phyloP scores from a whole-genome alignment of 495 filamentous ascomycete species.

The Hapsidospora chrysogenum region DNA sequence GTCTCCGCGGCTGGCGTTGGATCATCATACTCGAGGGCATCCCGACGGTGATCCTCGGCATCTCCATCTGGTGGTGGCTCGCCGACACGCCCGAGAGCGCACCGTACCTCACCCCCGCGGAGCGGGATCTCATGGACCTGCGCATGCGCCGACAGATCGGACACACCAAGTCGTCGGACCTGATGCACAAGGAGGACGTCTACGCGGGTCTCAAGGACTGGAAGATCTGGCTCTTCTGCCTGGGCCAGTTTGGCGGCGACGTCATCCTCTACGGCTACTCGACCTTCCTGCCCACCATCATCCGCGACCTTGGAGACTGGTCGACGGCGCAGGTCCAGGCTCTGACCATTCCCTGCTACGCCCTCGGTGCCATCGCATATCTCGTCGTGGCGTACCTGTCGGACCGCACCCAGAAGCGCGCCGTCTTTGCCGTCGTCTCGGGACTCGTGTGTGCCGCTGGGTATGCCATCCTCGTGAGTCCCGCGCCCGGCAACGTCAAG shows the following conservation, averaged over 20 bases:
- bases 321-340: constrained; percentile 24
- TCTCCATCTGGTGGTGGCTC: constrained; percentile 42
- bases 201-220: constrained; percentile 13
- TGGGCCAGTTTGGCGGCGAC: constrained; percentile 43
- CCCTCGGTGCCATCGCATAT: constrained; percentile 20
- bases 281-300: constrained; percentile 41
- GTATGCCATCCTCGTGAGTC: constrained; percentile 31
- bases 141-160: constrained; percentile 3
- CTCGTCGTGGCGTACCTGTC: constrained; percentile 26
- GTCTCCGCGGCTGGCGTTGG: constrained; percentile 57
- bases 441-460: constrained; percentile 32
- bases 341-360: constrained; percentile 22
- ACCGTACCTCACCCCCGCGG: constrained; percentile 24
- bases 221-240: constrained; percentile 8
- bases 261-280: constrained; percentile 42
- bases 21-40: constrained; percentile 64
- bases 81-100: constrained; percentile 32
- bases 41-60: constrained; percentile 46
- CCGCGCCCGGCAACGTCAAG: constrained; percentile 18
- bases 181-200: constrained; percentile 15
- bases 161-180: not conserved
- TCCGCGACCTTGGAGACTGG: constrained; percentile 31
- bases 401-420: constrained; percentile 12
- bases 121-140: constrained; percentile 18
- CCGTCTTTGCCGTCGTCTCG: constrained; percentile 21